phyloP scores from a whole-genome alignment of 2,329 filamentous ascomycete species.

The Fusarium pininemorale region DNA sequence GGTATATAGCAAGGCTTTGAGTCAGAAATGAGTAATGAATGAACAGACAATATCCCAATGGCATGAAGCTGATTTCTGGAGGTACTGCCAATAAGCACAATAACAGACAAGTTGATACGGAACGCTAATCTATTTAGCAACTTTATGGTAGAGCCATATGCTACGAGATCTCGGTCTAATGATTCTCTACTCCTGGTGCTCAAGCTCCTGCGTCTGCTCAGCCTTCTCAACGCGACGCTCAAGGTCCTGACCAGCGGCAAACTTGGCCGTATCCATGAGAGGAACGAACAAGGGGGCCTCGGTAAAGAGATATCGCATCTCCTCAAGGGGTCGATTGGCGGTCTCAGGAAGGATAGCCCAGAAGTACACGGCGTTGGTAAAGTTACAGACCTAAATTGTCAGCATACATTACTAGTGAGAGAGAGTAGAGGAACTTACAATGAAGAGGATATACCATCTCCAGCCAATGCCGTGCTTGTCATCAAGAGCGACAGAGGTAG shows the following conservation, averaged over 20 bases:
- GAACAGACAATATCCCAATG: not conserved
- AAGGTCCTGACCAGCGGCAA: constrained; percentile 15
- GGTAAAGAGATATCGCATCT: constrained; percentile 74
- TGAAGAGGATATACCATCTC: constrained; percentile 59
- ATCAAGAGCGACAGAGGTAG: constrained; percentile 64
- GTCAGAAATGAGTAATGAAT: not conserved
- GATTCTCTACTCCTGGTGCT: constrained; percentile 1
- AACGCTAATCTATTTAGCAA: not conserved
- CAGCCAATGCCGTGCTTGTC: constrained; percentile 53
- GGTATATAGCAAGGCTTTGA: not conserved
- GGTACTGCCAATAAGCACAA: fast-evolving
- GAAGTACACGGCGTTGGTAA: constrained; percentile 61
- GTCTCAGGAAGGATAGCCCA: constrained; percentile 75
- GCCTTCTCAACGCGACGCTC: constrained; percentile 19
- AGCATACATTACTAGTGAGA: fast-evolving
- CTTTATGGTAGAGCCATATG: not conserved
- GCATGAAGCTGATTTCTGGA: fast-evolving
- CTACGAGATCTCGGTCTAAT: fast-evolving
- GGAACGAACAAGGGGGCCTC: constrained; percentile 71
- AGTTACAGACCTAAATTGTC: constrained; percentile 64
- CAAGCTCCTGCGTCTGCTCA: constrained; percentile 24
- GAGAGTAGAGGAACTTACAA: constrained; percentile 2
- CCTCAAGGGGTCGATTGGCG: constrained; percentile 69
- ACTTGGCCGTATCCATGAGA: constrained; percentile 57
- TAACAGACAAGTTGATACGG: not conserved